Base-by-base conservation (phyloP, 371 early-diverging fungal species). In the Funneliformis caledonium region DNA sequence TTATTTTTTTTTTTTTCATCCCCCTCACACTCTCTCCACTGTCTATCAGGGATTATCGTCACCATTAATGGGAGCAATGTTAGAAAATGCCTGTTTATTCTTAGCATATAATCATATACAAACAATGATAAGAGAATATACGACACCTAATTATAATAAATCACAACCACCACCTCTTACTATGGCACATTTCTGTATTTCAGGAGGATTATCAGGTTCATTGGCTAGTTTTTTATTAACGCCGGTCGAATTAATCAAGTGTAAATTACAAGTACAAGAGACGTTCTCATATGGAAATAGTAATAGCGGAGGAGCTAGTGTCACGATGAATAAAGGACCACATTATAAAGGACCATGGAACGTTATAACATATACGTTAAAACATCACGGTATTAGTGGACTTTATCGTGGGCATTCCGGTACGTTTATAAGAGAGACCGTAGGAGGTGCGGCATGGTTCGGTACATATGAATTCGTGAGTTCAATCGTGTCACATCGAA, bases 391-490 rank as follows among this genome's bases (percentile, higher is more conserved):
- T 65, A 65, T 77, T 65, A 1, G 4, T 1, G 98, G 97, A 0
- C 90, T 98, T 69, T 98, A 97, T 84, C 91, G 92, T 80, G 99
- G 99, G 1, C 95, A 95, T 82, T 80, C 93, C 7, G 96, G 95
- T 0, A 98, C 98, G 0, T 85, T 97, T 50, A 86, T 97, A 37
- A 90, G 98, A 60, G 99, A 98, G 83, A 86, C 93, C 4, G 92
- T 94, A n/a, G 99, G 99, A 60, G 97, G 97, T 31, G 96, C 93
- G 0, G 95, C 93, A 16, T 98, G 98, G 98, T 98, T 98, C 83
- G 98, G 98, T 80, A 88, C 93, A 8, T 98, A 98, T 82, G 98
- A 98, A 85, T 85, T 91, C 48, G 87, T 90, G 1, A 93, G 88
- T 16, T 82, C 87, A 42, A 86, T 94, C 80, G 87, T 96, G 19